These are phyloP conservation scores for Ceratocystis smalleyi DNA, from an alignment of 2,329 filamentous ascomycete genomes.

Conservation along the genomic window DNA sequence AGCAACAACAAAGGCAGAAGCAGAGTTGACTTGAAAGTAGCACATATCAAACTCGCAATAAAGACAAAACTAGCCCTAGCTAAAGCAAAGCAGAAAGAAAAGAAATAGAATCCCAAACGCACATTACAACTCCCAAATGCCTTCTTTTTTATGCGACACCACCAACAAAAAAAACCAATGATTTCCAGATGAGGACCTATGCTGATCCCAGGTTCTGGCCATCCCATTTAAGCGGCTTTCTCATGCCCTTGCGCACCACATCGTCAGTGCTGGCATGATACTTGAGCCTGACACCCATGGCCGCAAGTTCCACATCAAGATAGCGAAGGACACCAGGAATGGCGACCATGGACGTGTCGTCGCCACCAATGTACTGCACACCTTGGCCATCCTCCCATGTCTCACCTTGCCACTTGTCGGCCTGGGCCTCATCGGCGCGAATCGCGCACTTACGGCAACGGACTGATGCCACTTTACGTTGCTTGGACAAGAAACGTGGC, in stretches of 20 bases:
- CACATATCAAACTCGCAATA: neutral
- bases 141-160: conserved; percentile 10
- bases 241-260: conserved; percentile 37
- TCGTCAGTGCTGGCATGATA: conserved; percentile 56
- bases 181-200: neutral
- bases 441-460: conserved; percentile 66
- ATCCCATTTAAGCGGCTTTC: conserved; percentile 28
- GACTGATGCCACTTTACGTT: conserved; percentile 51
- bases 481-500: conserved; percentile 46
- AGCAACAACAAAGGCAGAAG: neutral
- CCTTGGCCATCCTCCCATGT: conserved; percentile 90
- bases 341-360: conserved; percentile 79
- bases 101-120: conserved; percentile 6
- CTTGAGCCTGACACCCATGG: conserved; percentile 92
- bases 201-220: conserved; percentile 14
- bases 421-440: conserved; percentile 40
- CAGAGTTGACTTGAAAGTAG: neutral
- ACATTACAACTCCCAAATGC: conserved; percentile 13
- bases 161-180: neutral
- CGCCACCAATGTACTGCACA: conserved; percentile 69
- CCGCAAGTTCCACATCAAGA: conserved; percentile 84
- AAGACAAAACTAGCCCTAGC: conserved; percentile 6
- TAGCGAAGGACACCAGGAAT: conserved; percentile 87
- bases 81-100: conserved; percentile 2
- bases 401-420: conserved; percentile 48